Evolutionary conservation across 2,329 filamentous ascomycete species (phyloP).

Genomic region (Rhynchosporium secalis): DNA sequence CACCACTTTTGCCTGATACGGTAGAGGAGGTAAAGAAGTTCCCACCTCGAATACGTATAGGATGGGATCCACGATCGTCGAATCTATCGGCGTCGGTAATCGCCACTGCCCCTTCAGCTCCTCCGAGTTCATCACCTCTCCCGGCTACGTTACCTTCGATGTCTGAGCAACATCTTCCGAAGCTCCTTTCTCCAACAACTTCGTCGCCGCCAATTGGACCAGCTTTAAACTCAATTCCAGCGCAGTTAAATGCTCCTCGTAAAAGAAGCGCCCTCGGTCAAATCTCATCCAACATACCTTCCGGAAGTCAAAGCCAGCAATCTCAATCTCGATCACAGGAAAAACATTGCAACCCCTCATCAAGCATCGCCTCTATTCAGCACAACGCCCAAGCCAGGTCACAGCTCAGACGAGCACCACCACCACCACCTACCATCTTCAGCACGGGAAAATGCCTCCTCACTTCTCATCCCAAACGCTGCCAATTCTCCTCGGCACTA

Average conservation of each 20-base stretch:
- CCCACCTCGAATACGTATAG: not conserved
- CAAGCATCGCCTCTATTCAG: not conserved
- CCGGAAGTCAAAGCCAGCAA: constrained; percentile 1
- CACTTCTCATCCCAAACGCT: constrained; percentile 12
- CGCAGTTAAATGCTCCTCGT: not conserved
- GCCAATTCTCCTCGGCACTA: constrained; percentile 23
- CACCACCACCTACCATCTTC: constrained; percentile 1
- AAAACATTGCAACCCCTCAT: not conserved
- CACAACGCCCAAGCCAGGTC: not conserved
- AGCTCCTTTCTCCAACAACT: not conserved
- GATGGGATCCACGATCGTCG: not conserved
- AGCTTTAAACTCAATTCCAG: not conserved
- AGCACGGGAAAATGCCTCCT: constrained; percentile 26
- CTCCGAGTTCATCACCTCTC: not conserved
- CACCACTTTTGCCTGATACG: not conserved
- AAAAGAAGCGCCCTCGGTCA: constrained; percentile 7
- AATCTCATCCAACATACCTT: constrained; percentile 12
- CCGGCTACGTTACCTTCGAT: not conserved
- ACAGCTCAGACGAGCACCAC: not conserved
- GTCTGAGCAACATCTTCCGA: not conserved
- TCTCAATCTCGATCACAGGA: constrained; percentile 10
- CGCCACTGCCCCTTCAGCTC: not conserved
- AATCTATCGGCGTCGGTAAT: not conserved
- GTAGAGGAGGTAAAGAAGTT: not conserved
- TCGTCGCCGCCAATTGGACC: not conserved